Evolutionary conservation across 345 rosid species (phyloP).

Genomic region (Acer saccharum): DNA sequence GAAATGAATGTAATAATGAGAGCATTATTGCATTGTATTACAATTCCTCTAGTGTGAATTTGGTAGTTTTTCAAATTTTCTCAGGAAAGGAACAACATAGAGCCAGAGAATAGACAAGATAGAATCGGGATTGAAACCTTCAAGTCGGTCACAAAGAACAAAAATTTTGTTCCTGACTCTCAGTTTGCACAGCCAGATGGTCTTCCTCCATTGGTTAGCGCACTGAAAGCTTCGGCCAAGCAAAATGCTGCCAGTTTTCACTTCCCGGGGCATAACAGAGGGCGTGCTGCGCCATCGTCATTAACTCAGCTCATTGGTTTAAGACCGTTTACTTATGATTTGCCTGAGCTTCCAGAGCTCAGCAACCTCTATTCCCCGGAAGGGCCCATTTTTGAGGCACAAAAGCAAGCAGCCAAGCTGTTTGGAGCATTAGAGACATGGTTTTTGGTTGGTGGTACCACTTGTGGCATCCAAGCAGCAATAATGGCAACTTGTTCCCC

Average conservation of each 20-base stretch:
- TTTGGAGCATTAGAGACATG: slow-evolving; percentile 65
- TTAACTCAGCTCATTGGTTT: slow-evolving; percentile 48
- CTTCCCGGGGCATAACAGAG: slow-evolving; percentile 75
- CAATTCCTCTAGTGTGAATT: not conserved
- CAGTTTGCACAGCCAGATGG: slow-evolving; percentile 1
- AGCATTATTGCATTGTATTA: not conserved
- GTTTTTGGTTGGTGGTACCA: slow-evolving; percentile 71
- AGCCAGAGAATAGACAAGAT: slow-evolving; percentile 27
- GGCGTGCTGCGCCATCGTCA: slow-evolving; percentile 56
- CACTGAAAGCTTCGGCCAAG: slow-evolving; percentile 48
- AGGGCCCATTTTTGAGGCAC: slow-evolving; percentile 68
- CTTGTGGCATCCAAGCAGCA: slow-evolving; percentile 67
- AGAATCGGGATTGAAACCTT: not conserved
- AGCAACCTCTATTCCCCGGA: slow-evolving; percentile 57
- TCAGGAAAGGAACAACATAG: slow-evolving; percentile 27
- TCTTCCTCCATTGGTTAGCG: slow-evolving; percentile 50
- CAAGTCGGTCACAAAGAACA: slow-evolving; percentile 16
- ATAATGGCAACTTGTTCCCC: slow-evolving; percentile 63
- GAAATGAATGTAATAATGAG: not conserved
- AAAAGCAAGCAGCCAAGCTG: slow-evolving; percentile 48
- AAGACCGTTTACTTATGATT: slow-evolving; percentile 52
- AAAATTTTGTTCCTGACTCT: slow-evolving; percentile 16
- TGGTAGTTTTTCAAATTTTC: not conserved
- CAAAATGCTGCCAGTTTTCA: slow-evolving; percentile 56
- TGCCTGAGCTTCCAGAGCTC: slow-evolving; percentile 66